Evolutionary conservation across 2,329 filamentous ascomycete genomes (phyloP).

Genomic region (Penicillium sp.): DNA sequence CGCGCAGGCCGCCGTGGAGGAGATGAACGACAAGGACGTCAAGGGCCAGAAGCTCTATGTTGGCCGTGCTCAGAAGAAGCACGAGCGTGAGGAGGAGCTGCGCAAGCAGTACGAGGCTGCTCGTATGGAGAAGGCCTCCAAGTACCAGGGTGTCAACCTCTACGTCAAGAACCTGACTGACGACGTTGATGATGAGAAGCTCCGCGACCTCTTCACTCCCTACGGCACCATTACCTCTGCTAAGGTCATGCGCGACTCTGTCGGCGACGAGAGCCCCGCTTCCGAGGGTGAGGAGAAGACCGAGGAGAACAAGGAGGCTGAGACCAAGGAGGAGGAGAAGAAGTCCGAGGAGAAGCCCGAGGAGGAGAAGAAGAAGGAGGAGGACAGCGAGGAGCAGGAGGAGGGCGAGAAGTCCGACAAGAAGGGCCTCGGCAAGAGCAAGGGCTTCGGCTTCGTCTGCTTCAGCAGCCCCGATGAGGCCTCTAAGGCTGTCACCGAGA

Average conservation of each 20-base stretch:
- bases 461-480: slow-evolving; percentile 99
- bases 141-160: slow-evolving; percentile 98
- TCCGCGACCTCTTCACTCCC: slow-evolving; percentile 86
- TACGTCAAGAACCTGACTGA: slow-evolving; percentile 99
- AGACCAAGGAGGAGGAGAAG: slow-evolving; percentile 46
- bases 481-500: slow-evolving; percentile 97
- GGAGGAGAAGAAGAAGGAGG: slow-evolving; percentile 46
- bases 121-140: slow-evolving; percentile 95
- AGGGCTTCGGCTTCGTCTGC: slow-evolving; percentile 99
- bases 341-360: slow-evolving; percentile 48
- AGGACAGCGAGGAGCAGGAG: slow-evolving; percentile 58
- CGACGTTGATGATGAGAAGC: slow-evolving; percentile 95
- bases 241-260: slow-evolving; percentile 95
- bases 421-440: slow-evolving; percentile 88
- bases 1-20: slow-evolving; percentile 81
- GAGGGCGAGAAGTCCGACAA: slow-evolving; percentile 57
- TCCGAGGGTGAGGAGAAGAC: slow-evolving; percentile 53
- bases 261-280: slow-evolving; percentile 44
- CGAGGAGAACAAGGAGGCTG: slow-evolving; percentile 54
- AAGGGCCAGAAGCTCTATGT: slow-evolving; percentile 95
- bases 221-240: slow-evolving; percentile 96
- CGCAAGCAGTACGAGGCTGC: slow-evolving; percentile 98
- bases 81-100: slow-evolving; percentile 98
- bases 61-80: slow-evolving; percentile 98
- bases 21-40: slow-evolving; percentile 89